A percentile compares a stretch with the other conserved stretches of the same genome.
Evolutionary conservation across 495 filamentous ascomycete species (phyloP).

Genomic region (Penicillium antarcticum): DNA sequence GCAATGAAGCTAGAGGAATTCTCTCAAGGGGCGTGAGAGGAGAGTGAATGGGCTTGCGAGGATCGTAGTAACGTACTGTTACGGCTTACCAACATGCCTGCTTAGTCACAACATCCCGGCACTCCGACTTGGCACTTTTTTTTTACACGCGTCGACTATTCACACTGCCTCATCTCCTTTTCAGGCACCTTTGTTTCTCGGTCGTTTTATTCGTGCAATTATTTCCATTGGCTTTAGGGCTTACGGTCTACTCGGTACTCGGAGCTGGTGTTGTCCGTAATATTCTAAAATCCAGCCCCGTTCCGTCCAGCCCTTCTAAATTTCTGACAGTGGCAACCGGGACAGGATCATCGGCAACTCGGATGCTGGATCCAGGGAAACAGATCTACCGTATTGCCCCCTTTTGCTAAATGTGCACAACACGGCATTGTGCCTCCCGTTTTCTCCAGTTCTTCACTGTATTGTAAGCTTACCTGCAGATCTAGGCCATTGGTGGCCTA

Average conservation of each 20-base stretch:
- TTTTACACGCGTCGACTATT: conserved; percentile 5
- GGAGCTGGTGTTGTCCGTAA: conserved; percentile 3
- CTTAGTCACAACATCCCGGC: neutral
- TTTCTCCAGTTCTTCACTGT: neutral
- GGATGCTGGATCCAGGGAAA: no score
- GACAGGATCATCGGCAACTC: conserved; percentile 4
- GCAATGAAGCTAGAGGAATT: neutral
- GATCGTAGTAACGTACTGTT: neutral
- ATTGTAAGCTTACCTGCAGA: neutral
- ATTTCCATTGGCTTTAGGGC: neutral
- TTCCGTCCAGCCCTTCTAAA: conserved; percentile 14
- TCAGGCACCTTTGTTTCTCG: neutral
- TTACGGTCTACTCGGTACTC: neutral
- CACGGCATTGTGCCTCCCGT: neutral
- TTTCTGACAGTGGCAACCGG: conserved; percentile 25
- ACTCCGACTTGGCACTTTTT: neutral
- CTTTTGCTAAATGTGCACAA: neutral
- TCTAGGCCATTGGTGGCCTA: no score
- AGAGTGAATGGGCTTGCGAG: neutral
- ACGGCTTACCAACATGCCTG: conserved; percentile 1
- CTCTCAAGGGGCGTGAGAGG: conserved; percentile 2
- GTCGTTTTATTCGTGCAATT: neutral
- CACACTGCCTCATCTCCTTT: neutral
- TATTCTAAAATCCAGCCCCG: conserved; percentile 9
- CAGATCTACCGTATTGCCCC: neutral